Percentiles rank a stretch among this genome's conserved stretches.
phyloP scores from a whole-genome alignment of 208 protist species.

The Trypanosoma vivax region DNA sequence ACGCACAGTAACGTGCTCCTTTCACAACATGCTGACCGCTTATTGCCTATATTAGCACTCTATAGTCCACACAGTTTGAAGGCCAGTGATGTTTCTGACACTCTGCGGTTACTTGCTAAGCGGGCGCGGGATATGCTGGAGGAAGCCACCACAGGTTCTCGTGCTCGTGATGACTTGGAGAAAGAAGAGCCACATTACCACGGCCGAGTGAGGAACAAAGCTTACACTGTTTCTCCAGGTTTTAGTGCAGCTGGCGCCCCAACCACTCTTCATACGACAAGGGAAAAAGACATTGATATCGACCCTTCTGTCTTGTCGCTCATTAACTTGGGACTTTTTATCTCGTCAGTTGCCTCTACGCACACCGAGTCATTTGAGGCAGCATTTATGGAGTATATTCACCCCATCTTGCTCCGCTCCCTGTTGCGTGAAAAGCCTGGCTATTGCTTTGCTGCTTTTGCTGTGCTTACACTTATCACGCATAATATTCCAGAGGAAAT shows the following conservation, averaged over 20 bases:
- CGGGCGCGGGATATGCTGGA: constrained; percentile 13
- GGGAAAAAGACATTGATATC: constrained; percentile 15
- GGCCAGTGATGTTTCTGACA: not conserved
- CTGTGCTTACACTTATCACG: constrained; percentile 45
- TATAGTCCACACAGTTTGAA: constrained; percentile 17
- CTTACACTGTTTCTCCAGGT: constrained; percentile 9
- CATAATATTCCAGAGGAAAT: constrained; percentile 48
- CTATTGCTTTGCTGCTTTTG: constrained; percentile 42
- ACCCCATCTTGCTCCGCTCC: constrained; percentile 40
- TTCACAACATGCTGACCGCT: constrained; percentile 9
- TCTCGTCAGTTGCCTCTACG: constrained; percentile 27
- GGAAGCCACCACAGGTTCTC: constrained; percentile 13
- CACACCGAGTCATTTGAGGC: constrained; percentile 38
- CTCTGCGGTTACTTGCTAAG: constrained; percentile 22
- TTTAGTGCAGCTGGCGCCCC: constrained; percentile 14
- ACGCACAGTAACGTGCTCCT: not conserved
- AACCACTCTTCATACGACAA: constrained; percentile 22
- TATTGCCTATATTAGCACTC: constrained; percentile 18
- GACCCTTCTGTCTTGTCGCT: constrained; percentile 21
- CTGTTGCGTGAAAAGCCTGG: constrained; percentile 21
- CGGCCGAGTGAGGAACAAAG: not conserved
- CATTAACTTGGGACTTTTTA: constrained; percentile 41
- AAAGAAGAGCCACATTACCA: not conserved
- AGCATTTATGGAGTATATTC: constrained; percentile 29
- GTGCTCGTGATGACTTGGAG: constrained; percentile 3